Base-by-base conservation (phyloP, 2,329 filamentous ascomycete genomes). In the Dactylellina cionopaga region DNA sequence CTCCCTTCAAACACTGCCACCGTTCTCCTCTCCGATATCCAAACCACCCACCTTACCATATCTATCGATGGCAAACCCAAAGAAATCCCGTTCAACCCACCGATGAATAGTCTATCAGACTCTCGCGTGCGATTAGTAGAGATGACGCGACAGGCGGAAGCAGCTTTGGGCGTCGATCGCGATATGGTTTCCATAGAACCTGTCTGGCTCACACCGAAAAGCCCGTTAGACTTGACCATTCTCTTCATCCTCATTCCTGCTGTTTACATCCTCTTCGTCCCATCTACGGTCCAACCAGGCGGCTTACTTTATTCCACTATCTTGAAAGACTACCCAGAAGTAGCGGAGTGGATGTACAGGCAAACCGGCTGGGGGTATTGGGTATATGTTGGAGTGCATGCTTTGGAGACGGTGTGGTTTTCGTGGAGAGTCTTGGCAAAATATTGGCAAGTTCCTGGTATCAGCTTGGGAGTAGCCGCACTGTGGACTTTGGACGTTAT, bases 81-180 rank as follows among this genome's bases (percentile, higher is more conserved):
- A 43, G 33, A 60, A 19, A 72, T 72, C 27, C 59, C 59, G 3
- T 59, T 72, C 37, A 27, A 27, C 25, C 68, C 68, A 22, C 68
- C 68, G 3, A 72, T 72, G 68, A 33, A 31, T 6, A 51, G 49
- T 15, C 68, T 72, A n/a, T 46, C 59, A 17, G 68, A 72, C 15
- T 64, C 68, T n/a, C 59, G 68, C 17, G 44, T 59, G 22, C 59
- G 68, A 15, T 27, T 72, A 5, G 68, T 72, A 6, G 68, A 65
- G 25, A 65, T 65, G 68, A 72, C 68, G 11, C 33, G 39, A 25
- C 43, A 52, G n/a, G 68, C 68, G 1, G 68, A 72, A 51, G 33
- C 44, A 13, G 59, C 68, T 2, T 27, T 72, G 2, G 27, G 54
- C n/a, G 59, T 72, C n/a, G 31, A 58, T 22, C 59, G 68, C 19